Evolutionary conservation across 1,139 yeast genomes (phyloP).

Genomic region (Yamadazyma diddensiae): DNA sequence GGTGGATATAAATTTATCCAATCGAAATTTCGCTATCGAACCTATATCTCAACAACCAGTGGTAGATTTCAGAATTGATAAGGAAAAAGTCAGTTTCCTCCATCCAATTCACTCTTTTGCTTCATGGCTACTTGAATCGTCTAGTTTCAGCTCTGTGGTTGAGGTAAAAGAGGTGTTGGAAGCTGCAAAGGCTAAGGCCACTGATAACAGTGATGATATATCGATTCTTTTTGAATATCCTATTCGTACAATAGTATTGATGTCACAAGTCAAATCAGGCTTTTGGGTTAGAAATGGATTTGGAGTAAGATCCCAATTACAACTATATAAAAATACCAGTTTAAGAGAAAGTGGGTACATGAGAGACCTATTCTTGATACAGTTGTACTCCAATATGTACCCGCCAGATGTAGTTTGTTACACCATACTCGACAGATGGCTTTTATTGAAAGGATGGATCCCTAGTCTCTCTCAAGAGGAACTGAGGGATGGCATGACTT

Average conservation of each 20-base stretch:
- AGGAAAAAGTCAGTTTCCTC: constrained; percentile 62
- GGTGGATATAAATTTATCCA: constrained; percentile 26
- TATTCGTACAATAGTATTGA: constrained; percentile 60
- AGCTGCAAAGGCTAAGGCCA: neutral
- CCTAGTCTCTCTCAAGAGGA: constrained; percentile 4
- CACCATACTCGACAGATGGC: constrained; percentile 71
- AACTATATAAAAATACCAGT: constrained; percentile 77
- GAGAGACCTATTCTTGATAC: constrained; percentile 73
- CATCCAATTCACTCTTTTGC: constrained; percentile 79
- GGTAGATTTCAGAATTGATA: constrained; percentile 24
- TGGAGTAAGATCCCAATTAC: constrained; percentile 74
- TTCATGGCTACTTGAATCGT: constrained; percentile 65
- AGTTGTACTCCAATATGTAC: constrained; percentile 57
- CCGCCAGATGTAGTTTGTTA: constrained; percentile 58
- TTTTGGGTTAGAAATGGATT: constrained; percentile 62
- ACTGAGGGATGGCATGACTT: neutral
- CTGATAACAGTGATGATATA: neutral
- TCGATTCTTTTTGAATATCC: constrained; percentile 65
- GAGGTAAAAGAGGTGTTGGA: constrained; percentile 19
- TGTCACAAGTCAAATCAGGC: constrained; percentile 57
- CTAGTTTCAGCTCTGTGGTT: constrained; percentile 27
- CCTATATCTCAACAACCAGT: constrained; percentile 22
- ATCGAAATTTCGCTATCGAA: constrained; percentile 19
- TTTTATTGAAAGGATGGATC: constrained; percentile 52
- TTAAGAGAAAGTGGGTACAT: constrained; percentile 79